Evolutionary conservation across 306 rosid species (phyloP), one percentile per base, ranked within the genome.

Genomic region (Amphicarpaea edgeworthii): DNA sequence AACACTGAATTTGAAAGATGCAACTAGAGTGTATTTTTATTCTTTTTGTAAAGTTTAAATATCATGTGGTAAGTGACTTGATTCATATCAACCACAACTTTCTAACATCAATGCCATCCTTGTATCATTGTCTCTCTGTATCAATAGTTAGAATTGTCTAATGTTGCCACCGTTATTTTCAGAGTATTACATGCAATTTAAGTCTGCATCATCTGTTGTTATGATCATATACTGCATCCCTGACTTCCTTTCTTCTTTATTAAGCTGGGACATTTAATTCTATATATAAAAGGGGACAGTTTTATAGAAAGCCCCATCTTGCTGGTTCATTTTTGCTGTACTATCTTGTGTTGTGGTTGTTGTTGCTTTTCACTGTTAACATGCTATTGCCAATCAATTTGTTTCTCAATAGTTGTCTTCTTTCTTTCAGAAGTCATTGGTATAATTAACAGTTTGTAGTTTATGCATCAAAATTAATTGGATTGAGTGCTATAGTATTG

Each of bases 161-260:
- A 58, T 73, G 63, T 24, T 47, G 59, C 79, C 37, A 45, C 24
- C 32, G 4, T 28, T 45, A 16, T 59, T 74, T 67, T 67, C 14
- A 40, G 47, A 46, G 41, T 50, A 20, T 34, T 46, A 26, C 23
- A 40, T 47, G 20, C 47, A 49, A 47, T 32, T 43, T 66, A 57
- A 21, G 42, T 64, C 28, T n/a, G 38, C 34, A 15, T 20, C 73
- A 68, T 68, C 59, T 68, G 58, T 74, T 74, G 49, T 68, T 28
- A 37, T 59, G 42, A 40, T 58, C 58, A 43, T 42, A 32, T 54
- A 42, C 6, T 47, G 71, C 21, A 60, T 37, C 76, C 46, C 62
- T 79, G 57, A 34, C 38, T 64, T 73, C 23, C 70, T 49, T 53
- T 53, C 62, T 54, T 57, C 32, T 66, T 40, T 61, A 43, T 54